Evolutionary conservation across 108 stramenopile species (phyloP), one percentile per base, ranked within the genome.

Genomic region (Cyclotella sp.): DNA sequence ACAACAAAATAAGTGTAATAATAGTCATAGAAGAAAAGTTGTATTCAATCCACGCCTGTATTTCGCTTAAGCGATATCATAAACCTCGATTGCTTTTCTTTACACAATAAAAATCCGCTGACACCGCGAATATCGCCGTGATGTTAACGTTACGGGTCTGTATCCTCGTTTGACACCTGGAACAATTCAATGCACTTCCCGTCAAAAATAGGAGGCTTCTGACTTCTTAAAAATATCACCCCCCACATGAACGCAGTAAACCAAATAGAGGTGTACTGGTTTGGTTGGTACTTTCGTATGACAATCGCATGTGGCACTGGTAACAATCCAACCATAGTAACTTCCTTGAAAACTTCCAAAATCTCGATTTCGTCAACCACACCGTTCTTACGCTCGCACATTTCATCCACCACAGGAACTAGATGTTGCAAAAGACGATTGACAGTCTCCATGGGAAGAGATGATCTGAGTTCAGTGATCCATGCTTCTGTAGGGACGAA

Each of bases 181-280:
- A 96, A 96, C 58, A 96, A 59, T 72, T 93, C 89, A 69, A 96
- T 96, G 69, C 89, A 87, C 69, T 90, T 75, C 55, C 92, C 95
- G 74, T 99, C 99, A 71, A 98, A 99, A 63, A 99, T 86, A 15
- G 98, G 99, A 45, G 97, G 84, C 60, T 79, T 82, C 66, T 97
- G 95, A 82, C 96, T 97, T 28, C 95, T 90, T 75, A 98, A 84
- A 82, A 97, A 99, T 58, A 99, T 89, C 39, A 99, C 97, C 41
- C 99, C 98, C 99, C 99, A 99, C 95, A 98, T 86, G 74, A 96
- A 99, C 8, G 97, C 96, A 29, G 98, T 98, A 78, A 99, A 98
- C 99, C 99, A 99, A 46, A 97, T 74, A 3, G 92, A 91, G 7
- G 98, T 99, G 83, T 94, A 97, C 69, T 97, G 91, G 72, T 98